A percentile compares a stretch with the other conserved stretches of the same genome.
Conservation (phyloP, 2,329 filamentous ascomycete genomes). For the Pestalotiopsis sp. region DNA sequence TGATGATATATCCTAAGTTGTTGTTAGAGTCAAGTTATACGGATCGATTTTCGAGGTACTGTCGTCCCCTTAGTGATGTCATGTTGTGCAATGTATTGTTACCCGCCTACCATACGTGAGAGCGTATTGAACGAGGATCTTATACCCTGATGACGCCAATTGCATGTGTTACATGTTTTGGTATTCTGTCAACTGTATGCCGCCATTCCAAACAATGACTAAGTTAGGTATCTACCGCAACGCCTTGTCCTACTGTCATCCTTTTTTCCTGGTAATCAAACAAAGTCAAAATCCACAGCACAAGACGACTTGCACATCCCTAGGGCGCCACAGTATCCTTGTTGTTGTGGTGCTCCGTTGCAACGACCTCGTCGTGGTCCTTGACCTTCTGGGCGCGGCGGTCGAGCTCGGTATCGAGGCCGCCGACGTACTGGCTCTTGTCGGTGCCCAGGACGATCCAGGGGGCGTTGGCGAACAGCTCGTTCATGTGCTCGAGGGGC, state of each 20-base stretch:
- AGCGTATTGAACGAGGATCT: no score
- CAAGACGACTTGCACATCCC: not conserved
- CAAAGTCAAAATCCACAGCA: not conserved
- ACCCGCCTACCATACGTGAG: not conserved
- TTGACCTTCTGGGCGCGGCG: slow-evolving; percentile 56
- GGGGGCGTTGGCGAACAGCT: slow-evolving; percentile 62
- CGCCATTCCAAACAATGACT: no score
- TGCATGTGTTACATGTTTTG: no score
- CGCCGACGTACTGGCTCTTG: slow-evolving; percentile 48
- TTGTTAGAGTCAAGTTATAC: not conserved
- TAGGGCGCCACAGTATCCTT: not conserved
- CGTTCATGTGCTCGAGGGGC: slow-evolving; percentile 68
- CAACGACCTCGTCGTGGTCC: slow-evolving; percentile 40
- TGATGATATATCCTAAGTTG: not conserved
- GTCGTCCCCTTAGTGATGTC: not conserved
- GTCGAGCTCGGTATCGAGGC: slow-evolving; percentile 53
- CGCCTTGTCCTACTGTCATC: not conserved
- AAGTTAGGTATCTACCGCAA: not conserved
- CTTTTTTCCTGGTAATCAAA: not conserved
- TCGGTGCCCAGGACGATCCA: slow-evolving; percentile 61
- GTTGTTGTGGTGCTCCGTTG: slow-evolving; percentile 7
- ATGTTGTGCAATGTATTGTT: not conserved
- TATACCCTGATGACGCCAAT: no score
- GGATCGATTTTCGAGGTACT: not conserved
- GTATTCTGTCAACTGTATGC: no score